Evolutionary conservation across 2,329 filamentous ascomycete genomes (phyloP), one percentile per base, ranked within the genome.

Genomic region (Fusarium tupiense): DNA sequence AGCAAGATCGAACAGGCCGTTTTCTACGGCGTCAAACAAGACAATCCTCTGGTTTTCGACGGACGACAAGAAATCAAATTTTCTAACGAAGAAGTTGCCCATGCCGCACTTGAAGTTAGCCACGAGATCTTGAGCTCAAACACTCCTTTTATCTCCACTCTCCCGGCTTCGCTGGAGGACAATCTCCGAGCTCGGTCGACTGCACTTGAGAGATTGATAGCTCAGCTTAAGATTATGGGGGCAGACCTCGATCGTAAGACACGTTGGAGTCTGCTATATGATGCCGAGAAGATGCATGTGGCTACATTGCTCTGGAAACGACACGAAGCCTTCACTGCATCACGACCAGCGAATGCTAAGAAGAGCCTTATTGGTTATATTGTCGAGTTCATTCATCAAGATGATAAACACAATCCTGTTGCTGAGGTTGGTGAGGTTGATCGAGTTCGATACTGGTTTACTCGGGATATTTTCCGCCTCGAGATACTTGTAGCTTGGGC

Each of bases 1-100:
- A 94, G 91, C 83, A 98, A 96, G 83, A 88, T 99, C 46, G 94
- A 98, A 80, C 95, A 99, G 83, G 95, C 95, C 6, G 93, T 98
- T 3, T 98, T 98, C 83, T 98, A 94, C 80, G 95, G 95, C 5
- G 91, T 90, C 54, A 91, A 93, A 80, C 88, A 92, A 71, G 91
- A 94, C 78, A 98, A 95, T 77, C 93, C 96, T n/a, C 84, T 99
- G n/a, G 91, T 95, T 71, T 94, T 99, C 77, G 90, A 92, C 49
- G 89, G 91, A 49, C 89, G 90, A 72, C 86, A 89, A 44, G 90
- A 91, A 62, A 85, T 92, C 53, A 86, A 88, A 8, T 97, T 96
- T 74, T 86, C 90, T 0, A 83, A 88, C 24, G 85, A 90, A 31
- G 94, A 98, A 77, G 88, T 97, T 33, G 91, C 93, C 68, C 84